A percentile compares a stretch with the other conserved stretches of the same genome.
phyloP scores from a whole-genome alignment of 805 yeast species.

The Ogataea nonfermentans region DNA sequence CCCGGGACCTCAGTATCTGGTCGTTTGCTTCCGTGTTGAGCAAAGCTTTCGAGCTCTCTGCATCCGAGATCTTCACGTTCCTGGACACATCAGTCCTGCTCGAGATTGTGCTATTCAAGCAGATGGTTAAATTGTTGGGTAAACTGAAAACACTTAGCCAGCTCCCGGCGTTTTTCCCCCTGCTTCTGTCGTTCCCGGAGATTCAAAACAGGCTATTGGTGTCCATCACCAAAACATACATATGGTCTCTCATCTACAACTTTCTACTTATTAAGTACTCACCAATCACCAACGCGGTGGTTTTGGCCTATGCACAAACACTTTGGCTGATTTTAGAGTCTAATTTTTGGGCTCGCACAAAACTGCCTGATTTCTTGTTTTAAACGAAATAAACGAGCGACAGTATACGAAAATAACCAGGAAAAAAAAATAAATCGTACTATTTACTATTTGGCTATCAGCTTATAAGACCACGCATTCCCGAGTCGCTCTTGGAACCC shows the following conservation, averaged over 20 bases:
- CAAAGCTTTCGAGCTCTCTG: not conserved
- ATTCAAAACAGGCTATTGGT: not conserved
- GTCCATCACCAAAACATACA: not conserved
- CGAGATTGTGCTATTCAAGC: conserved; percentile 5
- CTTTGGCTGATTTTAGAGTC: not conserved
- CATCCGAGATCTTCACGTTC: conserved; percentile 3
- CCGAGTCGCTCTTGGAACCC: conserved; percentile 1
- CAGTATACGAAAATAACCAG: conserved; percentile 9
- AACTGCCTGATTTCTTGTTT: not conserved
- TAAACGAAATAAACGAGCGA: conserved; percentile 22
- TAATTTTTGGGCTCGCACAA: not conserved
- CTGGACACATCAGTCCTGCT: conserved; percentile 3
- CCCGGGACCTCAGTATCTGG: not conserved
- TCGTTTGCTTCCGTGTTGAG: not conserved
- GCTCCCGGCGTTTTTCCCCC: conserved; percentile 3
- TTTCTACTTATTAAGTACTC: not conserved
- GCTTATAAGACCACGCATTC: not conserved
- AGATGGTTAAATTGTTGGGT: not conserved
- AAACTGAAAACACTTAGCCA: not conserved
- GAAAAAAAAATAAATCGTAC: conserved; percentile 18
- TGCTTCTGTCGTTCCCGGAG: not conserved
- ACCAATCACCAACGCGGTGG: not conserved
- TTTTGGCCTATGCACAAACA: not conserved
- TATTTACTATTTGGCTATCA: conserved; percentile 4
- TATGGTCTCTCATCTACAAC: not conserved